Percentiles rank a stretch among this genome's conserved stretches.
These are phyloP conservation scores for Eucalyptus curtisii DNA, from an alignment of 345 rosid genomes.

Conservation along the genomic window DNA sequence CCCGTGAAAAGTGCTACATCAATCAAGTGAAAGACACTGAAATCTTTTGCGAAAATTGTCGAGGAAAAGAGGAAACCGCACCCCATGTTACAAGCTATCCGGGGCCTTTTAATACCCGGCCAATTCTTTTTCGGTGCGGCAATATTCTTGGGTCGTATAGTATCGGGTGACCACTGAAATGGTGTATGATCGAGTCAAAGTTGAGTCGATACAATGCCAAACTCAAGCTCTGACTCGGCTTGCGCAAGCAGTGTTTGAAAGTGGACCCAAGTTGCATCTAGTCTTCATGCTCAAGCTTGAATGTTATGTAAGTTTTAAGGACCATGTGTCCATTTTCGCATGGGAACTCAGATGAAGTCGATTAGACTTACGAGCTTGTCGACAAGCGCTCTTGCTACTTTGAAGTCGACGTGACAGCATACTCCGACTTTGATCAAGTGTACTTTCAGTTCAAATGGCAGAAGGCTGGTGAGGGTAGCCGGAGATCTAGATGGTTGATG, in stretches of 20 bases:
- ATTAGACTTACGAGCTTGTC: not conserved
- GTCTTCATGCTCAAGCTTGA: not conserved
- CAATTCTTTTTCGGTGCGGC: not conserved
- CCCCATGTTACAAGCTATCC: not conserved
- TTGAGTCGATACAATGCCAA: not conserved
- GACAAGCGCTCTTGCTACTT: not conserved
- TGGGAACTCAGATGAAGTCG: not conserved
- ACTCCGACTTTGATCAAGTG: not conserved
- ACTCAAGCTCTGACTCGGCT: not conserved
- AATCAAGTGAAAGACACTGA: not conserved
- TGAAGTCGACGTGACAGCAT: not conserved
- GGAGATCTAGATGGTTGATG: not conserved
- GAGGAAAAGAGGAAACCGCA: not conserved
- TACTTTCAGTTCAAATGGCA: not conserved
- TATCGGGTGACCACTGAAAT: not conserved
- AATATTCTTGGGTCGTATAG: not conserved
- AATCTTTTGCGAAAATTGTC: no score
- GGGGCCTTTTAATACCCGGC: not conserved
- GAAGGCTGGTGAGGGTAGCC: not conserved
- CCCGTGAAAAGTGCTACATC: not conserved
- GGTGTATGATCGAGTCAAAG: not conserved
- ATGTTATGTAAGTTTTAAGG: not conserved
- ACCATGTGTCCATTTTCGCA: not conserved
- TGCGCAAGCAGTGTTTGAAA: not conserved
- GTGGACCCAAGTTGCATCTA: not conserved